phyloP scores from a whole-genome alignment of 768 basidiomycete species.

The Xerocomellus amylosporus region DNA sequence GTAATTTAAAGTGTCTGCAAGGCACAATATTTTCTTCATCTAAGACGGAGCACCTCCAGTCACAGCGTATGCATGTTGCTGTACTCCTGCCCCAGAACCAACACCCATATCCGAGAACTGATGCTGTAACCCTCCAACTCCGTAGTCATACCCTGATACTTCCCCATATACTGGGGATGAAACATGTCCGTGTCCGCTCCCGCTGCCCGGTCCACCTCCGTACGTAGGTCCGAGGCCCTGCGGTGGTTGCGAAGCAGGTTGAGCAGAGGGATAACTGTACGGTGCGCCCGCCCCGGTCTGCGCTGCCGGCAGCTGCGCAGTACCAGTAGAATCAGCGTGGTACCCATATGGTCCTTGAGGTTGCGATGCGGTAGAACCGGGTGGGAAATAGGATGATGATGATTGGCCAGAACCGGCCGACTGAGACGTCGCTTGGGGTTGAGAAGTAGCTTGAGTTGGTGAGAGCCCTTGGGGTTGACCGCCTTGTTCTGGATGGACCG shows the following conservation, averaged over 20 bases:
- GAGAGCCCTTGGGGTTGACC: slow-evolving; percentile 11
- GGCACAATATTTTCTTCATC: neutral
- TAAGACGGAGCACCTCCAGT: slow-evolving; percentile 18
- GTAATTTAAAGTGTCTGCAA: neutral
- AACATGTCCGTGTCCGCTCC: slow-evolving; percentile 22
- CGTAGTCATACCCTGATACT: slow-evolving; percentile 23
- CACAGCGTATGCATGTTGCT: slow-evolving; percentile 23
- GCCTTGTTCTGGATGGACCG: slow-evolving; percentile 8
- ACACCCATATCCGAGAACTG: slow-evolving; percentile 34
- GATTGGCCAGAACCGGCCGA: slow-evolving; percentile 6
- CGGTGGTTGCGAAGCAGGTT: slow-evolving; percentile 16
- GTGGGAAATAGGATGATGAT: slow-evolving; percentile 14
- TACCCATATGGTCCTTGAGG: slow-evolving; percentile 24
- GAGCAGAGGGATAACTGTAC: slow-evolving; percentile 20
- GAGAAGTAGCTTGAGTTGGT: slow-evolving; percentile 14
- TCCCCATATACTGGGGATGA: slow-evolving; percentile 19
- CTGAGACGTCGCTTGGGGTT: slow-evolving; percentile 20
- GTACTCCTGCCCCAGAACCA: slow-evolving; percentile 19
- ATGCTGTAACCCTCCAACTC: slow-evolving; percentile 24
- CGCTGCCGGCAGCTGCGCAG: neutral
- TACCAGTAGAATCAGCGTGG: slow-evolving; percentile 10
- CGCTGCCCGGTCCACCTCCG: slow-evolving; percentile 23
- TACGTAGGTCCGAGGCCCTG: slow-evolving; percentile 14
- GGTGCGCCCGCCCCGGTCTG: slow-evolving; percentile 7
- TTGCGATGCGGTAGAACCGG: slow-evolving; percentile 7